Percentiles rank a stretch among this genome's conserved stretches.
phyloP scores from a whole-genome alignment of 2,329 filamentous ascomycete genomes.

The Pseudogymnoascus sp. region DNA sequence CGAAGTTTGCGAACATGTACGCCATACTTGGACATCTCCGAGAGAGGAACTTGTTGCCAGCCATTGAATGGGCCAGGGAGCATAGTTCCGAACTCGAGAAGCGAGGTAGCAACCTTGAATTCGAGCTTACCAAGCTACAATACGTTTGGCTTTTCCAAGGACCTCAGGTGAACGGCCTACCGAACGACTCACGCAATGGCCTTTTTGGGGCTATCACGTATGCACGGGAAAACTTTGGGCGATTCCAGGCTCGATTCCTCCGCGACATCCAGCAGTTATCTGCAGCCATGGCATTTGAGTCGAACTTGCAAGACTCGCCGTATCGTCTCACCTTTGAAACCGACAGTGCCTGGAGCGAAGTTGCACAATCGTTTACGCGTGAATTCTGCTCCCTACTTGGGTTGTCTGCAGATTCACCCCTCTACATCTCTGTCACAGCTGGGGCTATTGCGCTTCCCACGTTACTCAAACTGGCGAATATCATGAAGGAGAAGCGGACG shows the following conservation, averaged over 20 bases:
- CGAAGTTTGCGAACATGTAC: conserved; percentile 85
- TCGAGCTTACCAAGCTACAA: conserved; percentile 83
- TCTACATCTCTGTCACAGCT: conserved; percentile 87
- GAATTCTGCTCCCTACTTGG: conserved; percentile 92
- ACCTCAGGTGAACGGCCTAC: conserved; percentile 42
- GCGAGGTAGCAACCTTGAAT: conserved; percentile 86
- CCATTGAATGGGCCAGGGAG: conserved; percentile 75
- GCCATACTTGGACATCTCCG: conserved; percentile 73
- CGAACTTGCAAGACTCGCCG: conserved; percentile 67
- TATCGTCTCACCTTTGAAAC: conserved; percentile 74
- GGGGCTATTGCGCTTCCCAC: conserved; percentile 86
- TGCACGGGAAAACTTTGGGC: conserved; percentile 62
- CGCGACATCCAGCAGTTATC: conserved; percentile 74
- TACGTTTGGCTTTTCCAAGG: conserved; percentile 83
- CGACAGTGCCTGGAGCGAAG: conserved; percentile 68
- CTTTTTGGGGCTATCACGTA: conserved; percentile 63
- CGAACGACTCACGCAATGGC: conserved; percentile 47
- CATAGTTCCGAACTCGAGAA: conserved; percentile 65
- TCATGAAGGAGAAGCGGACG: conserved; percentile 81
- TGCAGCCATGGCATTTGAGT: conserved; percentile 68
- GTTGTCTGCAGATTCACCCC: conserved; percentile 80
- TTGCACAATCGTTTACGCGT: conserved; percentile 77
- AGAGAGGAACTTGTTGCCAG: conserved; percentile 64
- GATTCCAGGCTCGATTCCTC: conserved; percentile 66
- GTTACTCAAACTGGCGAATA: conserved; percentile 76